phyloP scores from a whole-genome alignment of 2,329 filamentous ascomycete species.

The Apiospora rasikravindrae region DNA sequence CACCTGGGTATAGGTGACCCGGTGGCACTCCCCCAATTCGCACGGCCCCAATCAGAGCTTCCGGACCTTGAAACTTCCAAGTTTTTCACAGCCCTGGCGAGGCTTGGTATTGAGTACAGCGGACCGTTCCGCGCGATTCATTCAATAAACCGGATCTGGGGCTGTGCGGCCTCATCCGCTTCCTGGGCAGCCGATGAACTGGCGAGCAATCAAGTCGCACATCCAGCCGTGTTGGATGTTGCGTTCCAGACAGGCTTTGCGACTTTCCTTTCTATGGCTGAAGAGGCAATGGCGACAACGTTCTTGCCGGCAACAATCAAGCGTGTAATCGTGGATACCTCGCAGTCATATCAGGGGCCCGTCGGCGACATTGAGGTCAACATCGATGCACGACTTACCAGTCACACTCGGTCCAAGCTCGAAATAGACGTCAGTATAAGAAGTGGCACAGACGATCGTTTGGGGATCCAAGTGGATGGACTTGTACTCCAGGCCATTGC shows the following conservation, averaged over 20 bases:
- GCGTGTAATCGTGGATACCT: constrained; percentile 5
- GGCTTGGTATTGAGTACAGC: constrained; percentile 27
- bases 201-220: constrained; percentile 27
- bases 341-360: not conserved
- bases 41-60: constrained; percentile 15
- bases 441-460: not conserved
- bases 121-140: constrained; percentile 25
- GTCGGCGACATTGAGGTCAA: not conserved
- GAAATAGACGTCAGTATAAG: not conserved
- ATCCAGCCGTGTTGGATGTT: constrained; percentile 16
- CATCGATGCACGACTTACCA: not conserved
- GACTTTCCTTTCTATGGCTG: constrained; percentile 36
- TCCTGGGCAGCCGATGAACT: constrained; percentile 14
- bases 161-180: constrained; percentile 14
- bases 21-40: too few relatives aligned
- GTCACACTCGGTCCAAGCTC: not conserved
- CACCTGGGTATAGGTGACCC: not conserved
- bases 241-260: constrained; percentile 43
- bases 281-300: constrained; percentile 27
- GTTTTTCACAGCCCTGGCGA: constrained; percentile 18
- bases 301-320: constrained; percentile 17
- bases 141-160: constrained; percentile 24
- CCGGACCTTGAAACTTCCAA: constrained; percentile 24
- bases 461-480: not conserved
- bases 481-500: constrained; percentile 14